phyloP scores from a whole-genome alignment of 2,329 filamentous ascomycete genomes.

The Meredithiella fracta region DNA sequence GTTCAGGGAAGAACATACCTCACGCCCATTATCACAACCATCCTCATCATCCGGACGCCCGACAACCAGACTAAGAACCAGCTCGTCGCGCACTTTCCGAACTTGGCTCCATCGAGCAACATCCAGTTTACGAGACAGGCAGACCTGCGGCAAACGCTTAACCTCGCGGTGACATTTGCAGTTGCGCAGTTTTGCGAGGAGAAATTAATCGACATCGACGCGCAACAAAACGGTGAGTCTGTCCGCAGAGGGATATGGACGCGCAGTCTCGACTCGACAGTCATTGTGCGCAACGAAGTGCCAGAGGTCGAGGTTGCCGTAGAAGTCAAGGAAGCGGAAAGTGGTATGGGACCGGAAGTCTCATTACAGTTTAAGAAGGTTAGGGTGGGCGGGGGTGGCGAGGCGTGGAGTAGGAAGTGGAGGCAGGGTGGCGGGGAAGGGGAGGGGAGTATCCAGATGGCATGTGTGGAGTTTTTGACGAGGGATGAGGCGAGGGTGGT shows the following conservation, averaged over 20 bases:
- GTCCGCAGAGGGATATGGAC: constrained; percentile 2
- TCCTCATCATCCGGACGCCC: constrained; percentile 23
- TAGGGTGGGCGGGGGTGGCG: background rate
- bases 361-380: background rate
- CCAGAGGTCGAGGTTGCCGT: background rate
- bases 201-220: constrained; percentile 13
- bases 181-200: constrained; percentile 24
- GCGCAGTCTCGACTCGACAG: background rate
- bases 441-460: background rate
- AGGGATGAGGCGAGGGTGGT: no score
- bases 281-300: background rate
- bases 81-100: constrained; percentile 27
- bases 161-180: constrained; percentile 26
- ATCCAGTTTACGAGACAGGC: constrained; percentile 28
- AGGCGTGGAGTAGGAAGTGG: background rate
- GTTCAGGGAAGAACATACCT: constrained; percentile 31
- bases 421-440: background rate
- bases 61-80: constrained; percentile 18
- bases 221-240: background rate
- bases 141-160: constrained; percentile 31
- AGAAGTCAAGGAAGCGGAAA: background rate
- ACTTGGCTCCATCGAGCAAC: constrained; percentile 18
- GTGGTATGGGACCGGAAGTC: background rate
- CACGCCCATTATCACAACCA: constrained; percentile 28
- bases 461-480: no score